Percentiles rank a stretch among this genome's conserved stretches.
Conservation (phyloP, 78 protist species). For the Guillardia theta region DNA sequence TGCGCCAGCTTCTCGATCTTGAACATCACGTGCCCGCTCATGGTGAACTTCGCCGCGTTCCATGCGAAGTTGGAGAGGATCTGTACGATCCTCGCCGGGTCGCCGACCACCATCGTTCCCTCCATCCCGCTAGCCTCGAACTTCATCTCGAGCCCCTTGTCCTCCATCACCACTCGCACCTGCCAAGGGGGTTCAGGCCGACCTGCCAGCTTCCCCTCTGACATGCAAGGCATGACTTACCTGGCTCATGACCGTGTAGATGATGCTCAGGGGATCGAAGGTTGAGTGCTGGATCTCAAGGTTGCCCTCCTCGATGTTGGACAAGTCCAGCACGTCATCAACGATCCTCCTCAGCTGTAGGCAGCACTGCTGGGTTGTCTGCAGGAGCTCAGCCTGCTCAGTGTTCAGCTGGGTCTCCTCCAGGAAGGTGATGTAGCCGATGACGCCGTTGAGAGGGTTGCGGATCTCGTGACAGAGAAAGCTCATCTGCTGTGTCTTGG, state of each 20-base stretch:
- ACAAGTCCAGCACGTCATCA: neutral
- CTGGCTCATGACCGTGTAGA: neutral
- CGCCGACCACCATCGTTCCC: neutral
- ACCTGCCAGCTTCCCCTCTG: too few relatives aligned
- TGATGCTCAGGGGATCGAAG: neutral
- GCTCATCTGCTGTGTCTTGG: neutral
- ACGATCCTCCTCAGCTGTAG: neutral
- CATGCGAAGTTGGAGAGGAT: slow-evolving; percentile 23
- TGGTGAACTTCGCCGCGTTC: neutral
- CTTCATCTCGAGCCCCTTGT: neutral
- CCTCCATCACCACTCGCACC: too few relatives aligned
- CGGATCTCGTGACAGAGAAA: slow-evolving; percentile 23
- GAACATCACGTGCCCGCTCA: neutral
- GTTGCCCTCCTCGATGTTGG: neutral
- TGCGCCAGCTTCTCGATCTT: neutral
- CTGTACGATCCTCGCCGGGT: neutral
- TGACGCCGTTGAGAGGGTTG: slow-evolving; percentile 1
- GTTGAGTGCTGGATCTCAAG: neutral
- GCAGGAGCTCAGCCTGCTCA: neutral
- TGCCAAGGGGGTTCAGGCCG: too few relatives aligned
- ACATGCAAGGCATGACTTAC: too few relatives aligned
- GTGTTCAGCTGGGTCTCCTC: neutral
- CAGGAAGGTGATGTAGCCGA: neutral
- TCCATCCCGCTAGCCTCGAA: neutral
- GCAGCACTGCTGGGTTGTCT: neutral